Percentiles rank a stretch among this genome's conserved stretches.
Conservation (phyloP, 2,329 filamentous ascomycete species). For the Xylaria sp. region DNA sequence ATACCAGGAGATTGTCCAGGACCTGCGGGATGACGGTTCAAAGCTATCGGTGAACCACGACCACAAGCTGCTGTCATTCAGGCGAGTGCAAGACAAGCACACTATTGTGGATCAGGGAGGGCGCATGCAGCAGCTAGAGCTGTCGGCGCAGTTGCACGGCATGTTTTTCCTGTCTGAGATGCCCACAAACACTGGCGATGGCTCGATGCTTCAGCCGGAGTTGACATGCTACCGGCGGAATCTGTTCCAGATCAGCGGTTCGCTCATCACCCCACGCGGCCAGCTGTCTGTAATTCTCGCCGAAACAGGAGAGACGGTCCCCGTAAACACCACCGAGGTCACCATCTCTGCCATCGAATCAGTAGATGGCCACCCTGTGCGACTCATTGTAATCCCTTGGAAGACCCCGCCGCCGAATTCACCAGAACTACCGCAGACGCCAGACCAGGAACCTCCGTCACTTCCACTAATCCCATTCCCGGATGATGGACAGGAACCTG, state of each 20-base stretch:
- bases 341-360: constrained; percentile 93
- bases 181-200: constrained; percentile 66
- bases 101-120: constrained; percentile 65
- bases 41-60: constrained; percentile 65
- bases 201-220: constrained; percentile 71
- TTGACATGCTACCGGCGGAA: constrained; percentile 96
- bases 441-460: constrained; percentile 84
- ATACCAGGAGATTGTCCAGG: constrained; percentile 66
- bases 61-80: constrained; percentile 66
- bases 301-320: constrained; percentile 82
- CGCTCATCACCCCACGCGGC: constrained; percentile 78
- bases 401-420: constrained; percentile 88
- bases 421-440: constrained; percentile 65
- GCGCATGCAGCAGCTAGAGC: constrained; percentile 64
- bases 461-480: constrained; percentile 75
- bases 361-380: constrained; percentile 88
- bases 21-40: constrained; percentile 62
- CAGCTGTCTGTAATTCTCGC: constrained; percentile 77
- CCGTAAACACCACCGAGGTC: constrained; percentile 82
- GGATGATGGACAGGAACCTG: constrained; percentile 62
- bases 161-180: constrained; percentile 90
- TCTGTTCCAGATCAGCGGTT: constrained; percentile 93
- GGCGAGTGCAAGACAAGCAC: constrained; percentile 62
- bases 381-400: constrained; percentile 96
- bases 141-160: constrained; percentile 78